Conservation (phyloP, 2,329 filamentous ascomycete genomes). For the Colletotrichum sojae region DNA sequence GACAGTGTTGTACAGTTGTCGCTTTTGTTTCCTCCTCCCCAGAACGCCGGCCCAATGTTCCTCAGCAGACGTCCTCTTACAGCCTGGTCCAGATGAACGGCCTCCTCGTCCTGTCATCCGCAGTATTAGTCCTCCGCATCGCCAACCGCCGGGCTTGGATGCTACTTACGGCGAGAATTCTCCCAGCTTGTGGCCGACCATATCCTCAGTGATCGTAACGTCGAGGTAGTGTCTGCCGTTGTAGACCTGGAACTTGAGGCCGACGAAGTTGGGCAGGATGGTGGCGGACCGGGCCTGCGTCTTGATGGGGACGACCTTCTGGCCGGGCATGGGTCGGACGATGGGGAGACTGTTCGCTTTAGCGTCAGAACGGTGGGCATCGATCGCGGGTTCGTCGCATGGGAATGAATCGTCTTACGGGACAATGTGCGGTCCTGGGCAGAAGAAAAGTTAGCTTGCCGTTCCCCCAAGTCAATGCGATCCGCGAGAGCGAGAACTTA, state of each 20-base stretch:
- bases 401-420: conserved; percentile 57
- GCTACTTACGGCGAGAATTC: conserved; percentile 87
- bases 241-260: conserved; percentile 89
- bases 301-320: conserved; percentile 79
- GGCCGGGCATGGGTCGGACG: conserved; percentile 70
- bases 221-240: conserved; percentile 92
- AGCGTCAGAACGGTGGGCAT: conserved; percentile 44
- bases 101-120: conserved; percentile 65
- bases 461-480: not conserved
- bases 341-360: conserved; percentile 71
- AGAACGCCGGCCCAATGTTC: not conserved
- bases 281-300: conserved; percentile 91
- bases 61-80: conserved; percentile 20
- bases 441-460: not conserved
- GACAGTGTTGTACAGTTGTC: conserved; percentile 37
- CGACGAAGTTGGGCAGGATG: conserved; percentile 93
- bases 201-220: conserved; percentile 89
- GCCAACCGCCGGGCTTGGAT: not conserved
- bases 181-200: conserved; percentile 95
- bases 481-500: conserved; percentile 54
- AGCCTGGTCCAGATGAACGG: conserved; percentile 64
- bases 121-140: conserved; percentile 9
- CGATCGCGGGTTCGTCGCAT: conserved; percentile 32
- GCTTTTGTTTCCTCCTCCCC: conserved; percentile 16
- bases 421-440: conserved; percentile 65